Conservation (phyloP, 768 basidiomycete genomes). For the Coprinopsis sp. region DNA sequence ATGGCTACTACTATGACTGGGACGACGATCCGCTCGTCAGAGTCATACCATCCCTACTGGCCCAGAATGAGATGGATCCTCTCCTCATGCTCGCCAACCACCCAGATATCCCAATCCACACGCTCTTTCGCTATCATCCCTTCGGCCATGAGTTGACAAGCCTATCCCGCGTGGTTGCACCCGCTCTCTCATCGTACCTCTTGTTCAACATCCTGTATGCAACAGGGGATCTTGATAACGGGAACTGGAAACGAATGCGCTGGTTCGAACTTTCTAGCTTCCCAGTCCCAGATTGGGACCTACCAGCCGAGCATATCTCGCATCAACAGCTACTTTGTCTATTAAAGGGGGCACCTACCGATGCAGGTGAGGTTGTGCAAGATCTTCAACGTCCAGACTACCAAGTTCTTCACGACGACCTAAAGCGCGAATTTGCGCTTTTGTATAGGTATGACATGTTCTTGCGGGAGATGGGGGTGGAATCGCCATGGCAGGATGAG, state of each 20-base stretch:
- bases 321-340: slow-evolving; percentile 24
- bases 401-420: slow-evolving; percentile 22
- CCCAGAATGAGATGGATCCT: slow-evolving; percentile 26
- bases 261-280: slow-evolving; percentile 17
- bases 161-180: slow-evolving; percentile 24
- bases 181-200: slow-evolving; percentile 30
- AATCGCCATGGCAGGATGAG: slow-evolving; percentile 12
- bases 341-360: background rate
- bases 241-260: slow-evolving; percentile 20
- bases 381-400: background rate
- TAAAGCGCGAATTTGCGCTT: slow-evolving; percentile 31
- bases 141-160: slow-evolving; percentile 34
- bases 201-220: slow-evolving; percentile 34
- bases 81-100: slow-evolving; percentile 35
- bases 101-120: slow-evolving; percentile 26
- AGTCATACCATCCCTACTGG: slow-evolving; percentile 31
- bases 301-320: slow-evolving; percentile 27
- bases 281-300: slow-evolving; percentile 19
- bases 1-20: slow-evolving; percentile 14
- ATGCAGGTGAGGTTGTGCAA: background rate
- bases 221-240: slow-evolving; percentile 21
- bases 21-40: slow-evolving; percentile 26
- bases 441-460: slow-evolving; percentile 36
- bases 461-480: slow-evolving; percentile 28
- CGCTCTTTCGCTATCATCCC: slow-evolving; percentile 18